Conservation (phyloP, 805 yeast species). For the baker's yeast (Saccharomyces cerevisiae) region DNA sequence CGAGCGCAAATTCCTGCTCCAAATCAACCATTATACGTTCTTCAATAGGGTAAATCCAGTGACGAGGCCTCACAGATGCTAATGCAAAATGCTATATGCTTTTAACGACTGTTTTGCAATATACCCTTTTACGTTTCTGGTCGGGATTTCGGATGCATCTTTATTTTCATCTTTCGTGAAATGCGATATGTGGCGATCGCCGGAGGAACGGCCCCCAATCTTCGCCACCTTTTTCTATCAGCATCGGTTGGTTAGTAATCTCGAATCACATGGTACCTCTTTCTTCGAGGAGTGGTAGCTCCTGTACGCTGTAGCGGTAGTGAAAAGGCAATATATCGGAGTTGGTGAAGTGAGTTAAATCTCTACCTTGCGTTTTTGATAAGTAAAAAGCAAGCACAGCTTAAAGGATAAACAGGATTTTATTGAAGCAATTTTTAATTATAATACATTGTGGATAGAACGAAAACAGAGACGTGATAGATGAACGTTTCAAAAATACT, state of each 20-base stretch:
- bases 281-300: background rate
- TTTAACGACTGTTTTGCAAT: background rate
- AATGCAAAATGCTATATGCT: background rate
- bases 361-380: background rate
- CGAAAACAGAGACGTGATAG: background rate
- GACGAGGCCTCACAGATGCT: background rate
- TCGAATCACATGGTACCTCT: background rate
- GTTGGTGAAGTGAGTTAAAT: background rate
- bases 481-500: background rate
- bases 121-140: background rate
- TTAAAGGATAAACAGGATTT: background rate
- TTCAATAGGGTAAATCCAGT: background rate
- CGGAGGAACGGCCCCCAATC: background rate
- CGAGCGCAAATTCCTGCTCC: slow-evolving; percentile 13
- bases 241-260: background rate
- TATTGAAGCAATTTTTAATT: background rate
- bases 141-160: background rate
- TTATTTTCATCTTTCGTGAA: background rate
- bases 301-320: background rate
- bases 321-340: background rate
- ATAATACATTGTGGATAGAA: background rate
- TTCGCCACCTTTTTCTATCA: background rate
- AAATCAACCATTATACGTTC: background rate
- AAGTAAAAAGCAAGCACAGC: background rate
- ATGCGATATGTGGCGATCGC: background rate